Evolutionary conservation across 2,329 filamentous ascomycete genomes (phyloP), one percentile per base, ranked within the genome.

Genomic region (Fusarium nelsonii): DNA sequence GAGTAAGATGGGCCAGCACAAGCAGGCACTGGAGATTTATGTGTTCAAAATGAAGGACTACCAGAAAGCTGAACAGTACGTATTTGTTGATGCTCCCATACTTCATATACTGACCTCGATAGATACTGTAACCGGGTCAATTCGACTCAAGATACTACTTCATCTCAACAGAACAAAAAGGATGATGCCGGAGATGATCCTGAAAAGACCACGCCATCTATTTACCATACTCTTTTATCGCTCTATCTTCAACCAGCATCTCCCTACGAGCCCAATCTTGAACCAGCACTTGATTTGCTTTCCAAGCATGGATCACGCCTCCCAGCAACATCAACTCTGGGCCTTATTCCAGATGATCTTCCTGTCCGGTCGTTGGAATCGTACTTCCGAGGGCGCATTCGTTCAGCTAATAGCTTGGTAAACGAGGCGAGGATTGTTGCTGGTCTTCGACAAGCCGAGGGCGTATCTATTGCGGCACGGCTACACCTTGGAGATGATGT

Each of bases 21-120:
- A 93, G 76, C 94, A 98, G 80, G 96, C 96, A 0, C 83, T 99
- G n/a, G 92, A 96, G 77, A 97, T 99, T 53, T 99, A 97, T 77
- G 95, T 98, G 30, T 99, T 97, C 81, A 96, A 95, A 78, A 88
- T 99, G 78, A 84, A 92, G 71, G 91, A 97, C 78, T 95, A 92
- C 67, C 83, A 82, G 14, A 98, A 97, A 80, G 96, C 96, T 33
- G 96, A 99, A 86, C 93, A 97, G 91, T 97, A 82, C 65, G 89
- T 84, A 46, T 15, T 30, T 49, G 28, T 28, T 8, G 55, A 15
- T 6, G 10, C 46, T 16, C 26, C 15, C 10, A 7, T 9, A 10
- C 46, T 12, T 11, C n/a, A 52, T 18, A n/a, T 43, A 40, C 65
- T 79, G 56, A 77, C 68, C 43, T 26, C 7, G 16, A 33, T 58